Evolutionary conservation across 495 filamentous ascomycete genomes (phyloP).

Genomic region (Astrocystis sublimbata): DNA sequence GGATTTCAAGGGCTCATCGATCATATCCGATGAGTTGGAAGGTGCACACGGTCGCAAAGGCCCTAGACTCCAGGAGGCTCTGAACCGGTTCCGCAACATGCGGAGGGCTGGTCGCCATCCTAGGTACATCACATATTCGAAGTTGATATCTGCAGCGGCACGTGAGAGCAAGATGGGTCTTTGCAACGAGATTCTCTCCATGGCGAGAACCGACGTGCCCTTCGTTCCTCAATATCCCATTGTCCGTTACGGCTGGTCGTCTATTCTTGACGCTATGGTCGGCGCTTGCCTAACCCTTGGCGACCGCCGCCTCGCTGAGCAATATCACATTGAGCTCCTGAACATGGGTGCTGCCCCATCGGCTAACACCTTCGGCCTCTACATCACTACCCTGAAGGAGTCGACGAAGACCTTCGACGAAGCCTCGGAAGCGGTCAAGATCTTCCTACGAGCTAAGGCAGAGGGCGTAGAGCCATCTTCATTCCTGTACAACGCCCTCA

Average conservation of each 20-base stretch:
- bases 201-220: conserved; percentile 86
- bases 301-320: conserved; percentile 72
- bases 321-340: conserved; percentile 87
- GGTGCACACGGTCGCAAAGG: conserved; percentile 65
- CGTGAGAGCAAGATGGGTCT: conserved; percentile 76
- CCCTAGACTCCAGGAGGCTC: conserved; percentile 74
- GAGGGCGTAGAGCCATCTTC: conserved; percentile 94
- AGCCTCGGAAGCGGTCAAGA: conserved; percentile 92
- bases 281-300: conserved; percentile 86
- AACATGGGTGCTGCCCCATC: conserved; percentile 87
- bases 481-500: conserved; percentile 97
- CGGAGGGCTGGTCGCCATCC: conserved; percentile 89
- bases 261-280: conserved; percentile 94
- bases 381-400: conserved; percentile 96
- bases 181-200: conserved; percentile 80
- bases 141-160: conserved; percentile 87
- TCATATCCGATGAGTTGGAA: conserved; percentile 87
- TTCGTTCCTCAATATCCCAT: conserved; percentile 75
- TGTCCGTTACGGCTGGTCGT: conserved; percentile 91
- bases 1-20: conserved; percentile 86
- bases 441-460: conserved; percentile 90
- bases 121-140: conserved; percentile 92
- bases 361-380: conserved; percentile 95
- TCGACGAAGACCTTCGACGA: conserved; percentile 97
- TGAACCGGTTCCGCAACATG: conserved; percentile 85